These are phyloP conservation scores for Fusarium avenaceum DNA, from an alignment of 2,329 filamentous ascomycete genomes.

Conservation along the genomic window DNA sequence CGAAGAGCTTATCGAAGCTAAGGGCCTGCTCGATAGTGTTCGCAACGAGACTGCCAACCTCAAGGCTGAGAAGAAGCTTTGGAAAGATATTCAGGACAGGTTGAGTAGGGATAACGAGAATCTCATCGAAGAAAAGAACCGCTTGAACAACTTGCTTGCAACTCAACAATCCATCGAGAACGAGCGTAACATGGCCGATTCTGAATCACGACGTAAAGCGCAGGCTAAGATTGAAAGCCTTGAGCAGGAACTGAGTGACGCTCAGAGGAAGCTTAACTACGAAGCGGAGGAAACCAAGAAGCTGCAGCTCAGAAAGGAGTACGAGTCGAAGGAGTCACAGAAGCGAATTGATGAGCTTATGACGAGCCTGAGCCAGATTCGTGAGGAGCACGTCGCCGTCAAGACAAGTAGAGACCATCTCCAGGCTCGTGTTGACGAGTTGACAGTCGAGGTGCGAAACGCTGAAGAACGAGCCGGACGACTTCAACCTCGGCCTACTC, in stretches of 20 bases:
- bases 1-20: constrained; percentile 91
- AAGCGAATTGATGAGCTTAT: constrained; percentile 94
- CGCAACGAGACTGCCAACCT: constrained; percentile 92
- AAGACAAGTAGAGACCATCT: constrained; percentile 93
- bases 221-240: constrained; percentile 83
- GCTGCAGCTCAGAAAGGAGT: constrained; percentile 85
- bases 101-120: constrained; percentile 89
- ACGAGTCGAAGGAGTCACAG: constrained; percentile 87
- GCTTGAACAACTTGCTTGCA: constrained; percentile 84
- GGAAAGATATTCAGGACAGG: constrained; percentile 92
- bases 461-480: constrained; percentile 89
- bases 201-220: constrained; percentile 83
- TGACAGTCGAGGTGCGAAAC: constrained; percentile 87
- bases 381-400: constrained; percentile 86
- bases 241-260: constrained; percentile 81
- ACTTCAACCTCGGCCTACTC: constrained; percentile 82
- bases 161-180: constrained; percentile 92
- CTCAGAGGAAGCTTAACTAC: constrained; percentile 85
- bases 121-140: constrained; percentile 84
- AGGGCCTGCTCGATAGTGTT: constrained; percentile 84
- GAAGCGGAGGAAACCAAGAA: constrained; percentile 90
- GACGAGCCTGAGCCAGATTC: constrained; percentile 80
- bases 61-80: constrained; percentile 93
- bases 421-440: constrained; percentile 87
- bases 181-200: constrained; percentile 87